Conservation (phyloP, 169 alveolate genomes). For the Plasmodium reichenowi region DNA sequence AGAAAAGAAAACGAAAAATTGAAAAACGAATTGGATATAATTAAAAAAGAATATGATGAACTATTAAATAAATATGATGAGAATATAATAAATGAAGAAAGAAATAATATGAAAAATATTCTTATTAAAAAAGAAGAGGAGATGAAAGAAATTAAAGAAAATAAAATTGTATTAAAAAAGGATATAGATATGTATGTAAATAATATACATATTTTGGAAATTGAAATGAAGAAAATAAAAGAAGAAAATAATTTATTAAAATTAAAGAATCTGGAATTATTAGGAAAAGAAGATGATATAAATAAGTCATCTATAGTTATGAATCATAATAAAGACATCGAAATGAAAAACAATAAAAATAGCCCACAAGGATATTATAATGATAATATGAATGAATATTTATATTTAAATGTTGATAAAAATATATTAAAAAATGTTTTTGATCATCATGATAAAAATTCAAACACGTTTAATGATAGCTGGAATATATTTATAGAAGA, state of each 20-base stretch:
- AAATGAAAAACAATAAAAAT: too few relatives aligned
- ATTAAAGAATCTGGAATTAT: too few relatives aligned
- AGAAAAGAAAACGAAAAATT: neutral
- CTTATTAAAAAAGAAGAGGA: neutral
- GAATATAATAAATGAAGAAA: slow-evolving; percentile 1
- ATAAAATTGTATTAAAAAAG: neutral
- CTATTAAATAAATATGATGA: slow-evolving; percentile 9
- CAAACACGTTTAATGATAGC: too few relatives aligned
- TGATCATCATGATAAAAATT: too few relatives aligned
- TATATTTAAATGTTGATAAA: too few relatives aligned
- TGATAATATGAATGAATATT: too few relatives aligned
- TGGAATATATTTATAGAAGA: too few relatives aligned
- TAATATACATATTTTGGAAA: neutral
- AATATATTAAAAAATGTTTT: too few relatives aligned
- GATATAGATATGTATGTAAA: slow-evolving; percentile 9
- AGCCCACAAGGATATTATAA: too few relatives aligned
- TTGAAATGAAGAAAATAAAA: neutral
- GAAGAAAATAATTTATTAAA: neutral
- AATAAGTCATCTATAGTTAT: too few relatives aligned
- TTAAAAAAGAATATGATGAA: slow-evolving; percentile 5
- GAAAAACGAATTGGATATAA: neutral
- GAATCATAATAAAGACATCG: too few relatives aligned
- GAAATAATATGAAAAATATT: slow-evolving; percentile 3
- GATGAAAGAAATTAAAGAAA: slow-evolving; percentile 4
- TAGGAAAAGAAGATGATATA: too few relatives aligned